Conservation (phyloP, 495 filamentous ascomycete species). For the Apodospora peruviana region DNA sequence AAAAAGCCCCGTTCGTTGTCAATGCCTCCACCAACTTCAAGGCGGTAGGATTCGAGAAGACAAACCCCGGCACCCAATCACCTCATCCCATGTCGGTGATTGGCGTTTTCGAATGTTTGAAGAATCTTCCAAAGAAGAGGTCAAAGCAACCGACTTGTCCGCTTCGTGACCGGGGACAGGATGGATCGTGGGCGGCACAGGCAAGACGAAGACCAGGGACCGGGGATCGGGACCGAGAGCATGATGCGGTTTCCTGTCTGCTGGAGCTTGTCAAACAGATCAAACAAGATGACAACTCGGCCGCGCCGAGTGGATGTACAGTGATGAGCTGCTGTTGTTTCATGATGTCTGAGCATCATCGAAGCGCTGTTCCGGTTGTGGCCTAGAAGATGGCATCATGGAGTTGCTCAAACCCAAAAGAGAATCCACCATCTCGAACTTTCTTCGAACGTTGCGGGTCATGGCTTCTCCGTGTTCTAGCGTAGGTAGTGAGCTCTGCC, state of each 20-base stretch:
- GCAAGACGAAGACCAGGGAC: conserved; percentile 9
- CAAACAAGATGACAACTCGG: conserved; percentile 5
- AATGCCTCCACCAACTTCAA: neutral
- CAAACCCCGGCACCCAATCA: neutral
- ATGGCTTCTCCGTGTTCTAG: no score
- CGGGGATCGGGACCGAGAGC: conserved; percentile 12
- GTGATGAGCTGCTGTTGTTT: neutral
- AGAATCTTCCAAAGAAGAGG: conserved; percentile 30
- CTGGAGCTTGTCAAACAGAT: neutral
- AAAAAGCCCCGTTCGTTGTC: no score
- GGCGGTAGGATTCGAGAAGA: neutral
- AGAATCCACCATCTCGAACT: no score
- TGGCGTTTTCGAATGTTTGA: conserved; percentile 27
- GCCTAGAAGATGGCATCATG: neutral
- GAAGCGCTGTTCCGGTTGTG: neutral
- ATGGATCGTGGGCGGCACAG: neutral
- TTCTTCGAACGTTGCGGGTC: no score
- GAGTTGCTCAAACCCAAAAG: no score
- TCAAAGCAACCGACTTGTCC: conserved; percentile 20
- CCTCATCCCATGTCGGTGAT: conserved; percentile 11
- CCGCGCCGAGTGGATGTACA: neutral
- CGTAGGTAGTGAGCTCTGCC: no score
- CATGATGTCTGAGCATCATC: neutral
- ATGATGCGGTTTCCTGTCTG: conserved; percentile 1
- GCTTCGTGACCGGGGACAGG: conserved; percentile 5